phyloP scores from a whole-genome alignment of 495 filamentous ascomycete genomes.

The Trichocladium antarcticum region DNA sequence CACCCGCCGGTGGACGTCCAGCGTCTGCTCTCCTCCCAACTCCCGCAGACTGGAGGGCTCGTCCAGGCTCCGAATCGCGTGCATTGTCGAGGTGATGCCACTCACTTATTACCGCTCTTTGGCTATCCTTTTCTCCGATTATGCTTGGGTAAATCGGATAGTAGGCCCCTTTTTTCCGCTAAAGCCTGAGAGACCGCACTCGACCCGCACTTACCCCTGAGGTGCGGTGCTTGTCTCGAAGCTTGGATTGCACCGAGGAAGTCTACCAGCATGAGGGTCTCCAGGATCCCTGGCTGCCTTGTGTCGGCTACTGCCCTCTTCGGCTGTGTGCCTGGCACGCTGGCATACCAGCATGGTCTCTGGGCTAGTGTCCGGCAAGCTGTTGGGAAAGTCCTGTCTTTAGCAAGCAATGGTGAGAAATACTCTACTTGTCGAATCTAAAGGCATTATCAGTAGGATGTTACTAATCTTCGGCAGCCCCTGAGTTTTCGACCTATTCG shows the following conservation, averaged over 20 bases:
- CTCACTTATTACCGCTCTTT: background rate
- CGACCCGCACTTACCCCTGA: no score
- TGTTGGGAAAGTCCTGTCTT: conserved; percentile 7
- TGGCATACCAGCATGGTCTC: conserved; percentile 21
- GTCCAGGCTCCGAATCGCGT: background rate
- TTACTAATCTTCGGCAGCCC: background rate
- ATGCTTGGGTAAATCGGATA: no score
- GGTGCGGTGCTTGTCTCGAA: background rate
- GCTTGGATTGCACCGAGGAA: background rate
- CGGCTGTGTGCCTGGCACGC: conserved; percentile 16
- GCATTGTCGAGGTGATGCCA: background rate
- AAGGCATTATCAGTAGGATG: background rate
- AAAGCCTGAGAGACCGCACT: background rate
- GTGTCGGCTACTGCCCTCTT: conserved; percentile 27
- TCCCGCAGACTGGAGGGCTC: background rate
- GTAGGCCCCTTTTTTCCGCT: background rate
- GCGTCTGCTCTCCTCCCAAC: background rate
- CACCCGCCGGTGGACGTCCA: conserved; percentile 11
- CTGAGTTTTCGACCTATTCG: background rate
- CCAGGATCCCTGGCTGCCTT: conserved; percentile 24
- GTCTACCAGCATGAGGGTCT: conserved; percentile 30
- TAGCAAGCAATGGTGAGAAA: background rate
- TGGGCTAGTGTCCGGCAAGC: conserved; percentile 20
- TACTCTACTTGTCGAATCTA: background rate
- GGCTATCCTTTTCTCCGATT: no score